A percentile compares a stretch with the other conserved stretches of the same genome.
These are phyloP conservation scores for Fusarium sacchari DNA, from an alignment of 2,329 filamentous ascomycete species.

Conservation along the genomic window DNA sequence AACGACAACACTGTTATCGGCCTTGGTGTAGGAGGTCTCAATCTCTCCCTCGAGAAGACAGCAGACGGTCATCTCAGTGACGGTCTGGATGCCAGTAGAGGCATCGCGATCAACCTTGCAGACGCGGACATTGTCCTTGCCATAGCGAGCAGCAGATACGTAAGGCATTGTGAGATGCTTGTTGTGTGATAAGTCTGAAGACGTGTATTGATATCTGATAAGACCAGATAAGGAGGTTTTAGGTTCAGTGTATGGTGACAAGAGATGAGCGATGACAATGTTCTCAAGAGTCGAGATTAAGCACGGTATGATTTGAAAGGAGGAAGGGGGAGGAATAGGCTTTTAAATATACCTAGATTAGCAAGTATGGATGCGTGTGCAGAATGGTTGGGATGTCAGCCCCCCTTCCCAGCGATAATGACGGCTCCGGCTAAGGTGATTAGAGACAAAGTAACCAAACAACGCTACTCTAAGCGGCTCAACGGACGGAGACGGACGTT, in stretches of 20 bases:
- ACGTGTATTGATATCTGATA: slow-evolving; percentile 2
- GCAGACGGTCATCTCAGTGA: slow-evolving; percentile 95
- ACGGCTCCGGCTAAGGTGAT: slow-evolving; percentile 4
- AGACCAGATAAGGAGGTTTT: slow-evolving; percentile 14
- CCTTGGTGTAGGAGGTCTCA: slow-evolving; percentile 86
- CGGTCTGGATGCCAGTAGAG: slow-evolving; percentile 80
- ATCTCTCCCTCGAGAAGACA: slow-evolving; percentile 94
- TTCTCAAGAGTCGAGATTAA: background rate
- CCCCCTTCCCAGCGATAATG: slow-evolving; percentile 19
- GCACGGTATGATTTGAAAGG: background rate
- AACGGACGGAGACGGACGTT: slow-evolving; percentile 39
- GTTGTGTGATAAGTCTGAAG: slow-evolving; percentile 6
- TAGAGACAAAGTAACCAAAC: background rate
- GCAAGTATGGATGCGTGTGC: background rate
- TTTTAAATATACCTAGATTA: slow-evolving; percentile 33
- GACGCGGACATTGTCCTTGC: slow-evolving; percentile 98
- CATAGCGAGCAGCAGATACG: slow-evolving; percentile 76
- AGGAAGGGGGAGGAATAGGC: slow-evolving; percentile 10
- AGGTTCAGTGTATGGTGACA: background rate
- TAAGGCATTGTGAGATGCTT: slow-evolving; percentile 58
- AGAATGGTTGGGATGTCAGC: slow-evolving; percentile 32
- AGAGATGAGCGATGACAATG: slow-evolving; percentile 1
- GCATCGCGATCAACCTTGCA: slow-evolving; percentile 91
- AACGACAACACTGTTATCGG: slow-evolving; percentile 94
- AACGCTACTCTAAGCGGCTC: slow-evolving; percentile 24